Percentiles rank a stretch among this genome's conserved stretches.
Evolutionary conservation across 352 stramenopile genomes (phyloP).

Genomic region (Globisporangium alternatum): DNA sequence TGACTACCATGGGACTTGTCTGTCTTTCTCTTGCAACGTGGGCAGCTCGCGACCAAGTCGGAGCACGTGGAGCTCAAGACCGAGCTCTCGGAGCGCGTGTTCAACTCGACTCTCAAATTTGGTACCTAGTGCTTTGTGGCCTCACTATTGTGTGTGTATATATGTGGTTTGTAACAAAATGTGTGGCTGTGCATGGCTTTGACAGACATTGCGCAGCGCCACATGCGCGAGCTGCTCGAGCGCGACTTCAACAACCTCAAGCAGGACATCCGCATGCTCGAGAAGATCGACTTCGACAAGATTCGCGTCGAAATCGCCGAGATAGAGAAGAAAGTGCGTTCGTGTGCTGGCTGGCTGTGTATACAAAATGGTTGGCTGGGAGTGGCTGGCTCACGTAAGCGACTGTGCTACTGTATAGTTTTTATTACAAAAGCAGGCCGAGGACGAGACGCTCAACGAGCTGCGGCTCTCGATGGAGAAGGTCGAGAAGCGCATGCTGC

Average conservation of each 20-base stretch:
- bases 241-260: conserved; percentile 89
- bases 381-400: background rate
- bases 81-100: conserved; percentile 84
- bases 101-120: conserved; percentile 89
- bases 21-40: background rate
- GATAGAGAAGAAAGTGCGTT: conserved; percentile 69
- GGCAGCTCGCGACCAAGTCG: conserved; percentile 81
- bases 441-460: conserved; percentile 86
- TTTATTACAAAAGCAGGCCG: conserved; percentile 84
- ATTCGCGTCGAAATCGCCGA: conserved; percentile 85
- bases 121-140: conserved; percentile 25
- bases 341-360: background rate
- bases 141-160: background rate
- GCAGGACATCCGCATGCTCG: conserved; percentile 88
- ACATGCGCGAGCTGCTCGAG: conserved; percentile 85
- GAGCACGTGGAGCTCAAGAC: conserved; percentile 85
- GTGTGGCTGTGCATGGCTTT: background rate
- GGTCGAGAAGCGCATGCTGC: conserved; percentile 87
- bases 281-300: conserved; percentile 90
- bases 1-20: background rate
- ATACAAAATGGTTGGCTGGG: background rate
- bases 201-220: conserved; percentile 84
- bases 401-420: conserved; percentile 30
- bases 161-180: background rate
- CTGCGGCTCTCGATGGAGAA: conserved; percentile 87